phyloP scores from a whole-genome alignment of 495 filamentous ascomycete species.

The Penicillium verhagenii region DNA sequence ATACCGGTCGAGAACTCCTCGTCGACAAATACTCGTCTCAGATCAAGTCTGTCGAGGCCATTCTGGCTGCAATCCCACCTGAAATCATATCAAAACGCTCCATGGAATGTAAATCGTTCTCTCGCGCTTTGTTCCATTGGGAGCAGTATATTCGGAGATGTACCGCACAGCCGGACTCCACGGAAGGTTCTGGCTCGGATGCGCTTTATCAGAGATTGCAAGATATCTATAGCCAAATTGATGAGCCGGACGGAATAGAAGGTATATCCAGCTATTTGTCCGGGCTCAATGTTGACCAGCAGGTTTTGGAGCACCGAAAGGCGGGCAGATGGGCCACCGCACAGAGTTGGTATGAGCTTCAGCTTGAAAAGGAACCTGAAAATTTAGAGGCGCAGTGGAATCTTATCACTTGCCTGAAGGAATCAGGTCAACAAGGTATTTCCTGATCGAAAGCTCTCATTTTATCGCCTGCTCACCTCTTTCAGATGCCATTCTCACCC shows the following conservation, averaged over 20 bases:
- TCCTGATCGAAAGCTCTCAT: not conserved
- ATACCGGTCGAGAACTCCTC: conserved; percentile 32
- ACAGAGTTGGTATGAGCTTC: conserved; percentile 95
- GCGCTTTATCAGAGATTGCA: conserved; percentile 74
- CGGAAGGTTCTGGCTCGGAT: conserved; percentile 47
- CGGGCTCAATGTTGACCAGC: conserved; percentile 82
- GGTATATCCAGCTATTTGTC: conserved; percentile 85
- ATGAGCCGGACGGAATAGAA: conserved; percentile 95
- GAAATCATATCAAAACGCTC: conserved; percentile 82
- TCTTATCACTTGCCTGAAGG: conserved; percentile 83
- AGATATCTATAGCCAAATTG: conserved; percentile 92
- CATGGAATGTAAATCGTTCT: conserved; percentile 87
- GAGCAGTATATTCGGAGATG: conserved; percentile 81
- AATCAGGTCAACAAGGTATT: conserved; percentile 85
- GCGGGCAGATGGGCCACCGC: conserved; percentile 97
- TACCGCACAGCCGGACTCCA: conserved; percentile 34
- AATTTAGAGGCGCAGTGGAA: conserved; percentile 77
- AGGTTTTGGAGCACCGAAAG: conserved; percentile 87
- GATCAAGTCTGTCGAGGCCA: conserved; percentile 58
- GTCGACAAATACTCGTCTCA: conserved; percentile 48
- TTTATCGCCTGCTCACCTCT: conserved; percentile 13
- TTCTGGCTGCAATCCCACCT: conserved; percentile 73
- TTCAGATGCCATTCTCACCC: conserved; percentile 77
- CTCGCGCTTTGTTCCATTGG: conserved; percentile 88
- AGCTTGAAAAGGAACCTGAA: conserved; percentile 72